phyloP scores from a whole-genome alignment of 768 basidiomycete species.

The Amanita polypyramis region DNA sequence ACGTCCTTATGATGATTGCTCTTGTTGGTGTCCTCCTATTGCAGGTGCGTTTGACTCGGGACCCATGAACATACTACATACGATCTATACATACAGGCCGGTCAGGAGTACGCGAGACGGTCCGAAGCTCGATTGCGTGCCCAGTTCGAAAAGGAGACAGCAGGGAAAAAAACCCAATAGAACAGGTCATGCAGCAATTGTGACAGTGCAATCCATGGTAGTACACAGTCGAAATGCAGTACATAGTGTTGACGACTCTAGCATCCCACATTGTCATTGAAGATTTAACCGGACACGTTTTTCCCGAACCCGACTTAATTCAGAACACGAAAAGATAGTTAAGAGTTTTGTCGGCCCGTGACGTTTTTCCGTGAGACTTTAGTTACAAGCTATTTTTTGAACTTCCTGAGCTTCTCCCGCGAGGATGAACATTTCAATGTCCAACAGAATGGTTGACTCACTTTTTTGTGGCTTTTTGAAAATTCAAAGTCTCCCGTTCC shows the following conservation, averaged over 20 bases:
- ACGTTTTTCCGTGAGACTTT: no score
- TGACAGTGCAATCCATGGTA: not conserved
- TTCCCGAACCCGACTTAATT: no score
- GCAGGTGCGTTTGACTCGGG: slow-evolving; percentile 43
- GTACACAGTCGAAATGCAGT: not conserved
- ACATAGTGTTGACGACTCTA: not conserved
- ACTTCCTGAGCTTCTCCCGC: no score
- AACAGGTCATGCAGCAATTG: not conserved
- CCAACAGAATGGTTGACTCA: no score
- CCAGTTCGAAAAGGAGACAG: slow-evolving; percentile 19
- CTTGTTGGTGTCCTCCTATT: slow-evolving; percentile 56
- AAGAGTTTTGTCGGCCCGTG: no score
- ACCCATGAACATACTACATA: not conserved
- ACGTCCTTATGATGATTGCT: slow-evolving; percentile 68
- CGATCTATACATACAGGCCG: slow-evolving; percentile 37
- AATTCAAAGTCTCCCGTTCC: no score
- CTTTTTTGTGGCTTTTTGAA: no score
- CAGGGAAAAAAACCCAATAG: slow-evolving; percentile 31
- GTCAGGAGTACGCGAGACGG: slow-evolving; percentile 75
- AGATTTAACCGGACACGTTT: no score
- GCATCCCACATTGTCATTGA: not conserved
- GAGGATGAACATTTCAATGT: no score
- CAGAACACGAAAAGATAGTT: no score
- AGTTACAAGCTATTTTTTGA: no score
- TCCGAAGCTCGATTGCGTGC: slow-evolving; percentile 40